Evolutionary conservation across 2,329 filamentous ascomycete genomes (phyloP), one percentile per base, ranked within the genome.

Genomic region (Colletotrichum sp.): DNA sequence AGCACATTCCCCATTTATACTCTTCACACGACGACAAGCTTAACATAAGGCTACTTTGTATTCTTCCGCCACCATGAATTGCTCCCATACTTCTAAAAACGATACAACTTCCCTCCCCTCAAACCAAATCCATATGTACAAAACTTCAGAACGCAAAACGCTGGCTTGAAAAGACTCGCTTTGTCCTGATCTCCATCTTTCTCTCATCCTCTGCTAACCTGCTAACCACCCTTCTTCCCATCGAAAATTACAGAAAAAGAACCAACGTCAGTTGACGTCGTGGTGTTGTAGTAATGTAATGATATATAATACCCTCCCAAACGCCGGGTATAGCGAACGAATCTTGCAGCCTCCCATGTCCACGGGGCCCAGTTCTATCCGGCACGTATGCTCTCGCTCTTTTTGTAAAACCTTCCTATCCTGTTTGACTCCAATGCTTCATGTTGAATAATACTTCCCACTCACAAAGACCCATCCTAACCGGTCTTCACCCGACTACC

Each of bases 401-500:
- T 62, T 34, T n/a, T 21, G 13, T 34, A 7, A 30, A 14, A 16
- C 56, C 26, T 59, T 21, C 30, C 58, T 30, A 21, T 62, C 18
- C 58, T 21, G 32, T 24, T n/a, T 13, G 18, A 21, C 28, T 62
- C 12, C 32, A 34, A 52, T 7, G 43, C 43, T 52, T 52, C n/a
- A 13, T 52, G 43, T 52, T 52, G 43, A 52, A 52, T 52, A 52
- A 52, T 52, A 52, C n/a, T 52, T 13, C n/a, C n/a, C 43, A 4
- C 12, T 52, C 43, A 7, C 30, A 6, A 63, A 4, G 8, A 52
- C 14, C 28, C 8, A 7, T 26, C 67, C 36, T 34, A 69, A 14
- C 73, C 73, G n/a, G 73, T 75, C 69, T 75, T 73, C 16, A 75
- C 69, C 5, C 73, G 73, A 64, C 26, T 74, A 24, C 38, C 38